A percentile compares a stretch with the other conserved stretches of the same genome.
Evolutionary conservation across 805 yeast genomes (phyloP).

Genomic region (Maudiozyma turicensis): DNA sequence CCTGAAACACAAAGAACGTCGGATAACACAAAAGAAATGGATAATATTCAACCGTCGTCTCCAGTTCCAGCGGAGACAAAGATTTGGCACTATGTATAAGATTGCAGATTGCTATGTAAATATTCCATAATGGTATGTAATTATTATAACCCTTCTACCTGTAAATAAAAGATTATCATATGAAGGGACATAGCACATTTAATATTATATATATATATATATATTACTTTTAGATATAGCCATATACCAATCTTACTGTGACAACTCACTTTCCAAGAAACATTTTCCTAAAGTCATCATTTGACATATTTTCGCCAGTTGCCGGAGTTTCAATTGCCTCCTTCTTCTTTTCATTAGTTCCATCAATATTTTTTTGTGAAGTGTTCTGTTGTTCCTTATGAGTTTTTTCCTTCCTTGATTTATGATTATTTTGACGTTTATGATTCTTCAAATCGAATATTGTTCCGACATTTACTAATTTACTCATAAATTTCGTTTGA

Average conservation of each 20-base stretch:
- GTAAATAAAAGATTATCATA: background rate
- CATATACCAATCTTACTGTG: too few relatives aligned
- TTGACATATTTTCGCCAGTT: constrained; percentile 19
- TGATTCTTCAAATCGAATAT: background rate
- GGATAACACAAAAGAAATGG: constrained; percentile 27
- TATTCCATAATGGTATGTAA: background rate
- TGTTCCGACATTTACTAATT: constrained; percentile 11
- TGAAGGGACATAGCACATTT: background rate
- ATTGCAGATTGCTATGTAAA: background rate
- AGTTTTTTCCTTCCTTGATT: background rate
- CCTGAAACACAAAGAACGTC: constrained; percentile 46
- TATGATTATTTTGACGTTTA: background rate
- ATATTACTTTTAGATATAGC: too few relatives aligned
- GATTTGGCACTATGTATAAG: constrained; percentile 26
- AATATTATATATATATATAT: too few relatives aligned
- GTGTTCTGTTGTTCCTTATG: background rate
- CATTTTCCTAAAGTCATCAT: constrained; percentile 33
- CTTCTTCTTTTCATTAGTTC: background rate
- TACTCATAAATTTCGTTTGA: constrained; percentile 32
- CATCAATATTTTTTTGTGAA: background rate
- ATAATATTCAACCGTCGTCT: constrained; percentile 22
- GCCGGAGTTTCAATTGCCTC: background rate
- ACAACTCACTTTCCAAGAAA: constrained; percentile 19
- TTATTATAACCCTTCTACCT: background rate
- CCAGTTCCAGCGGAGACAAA: constrained; percentile 34